Evolutionary conservation across 1,284 basidiomycete species (phyloP).

Genomic region (Naganishia sp.): DNA sequence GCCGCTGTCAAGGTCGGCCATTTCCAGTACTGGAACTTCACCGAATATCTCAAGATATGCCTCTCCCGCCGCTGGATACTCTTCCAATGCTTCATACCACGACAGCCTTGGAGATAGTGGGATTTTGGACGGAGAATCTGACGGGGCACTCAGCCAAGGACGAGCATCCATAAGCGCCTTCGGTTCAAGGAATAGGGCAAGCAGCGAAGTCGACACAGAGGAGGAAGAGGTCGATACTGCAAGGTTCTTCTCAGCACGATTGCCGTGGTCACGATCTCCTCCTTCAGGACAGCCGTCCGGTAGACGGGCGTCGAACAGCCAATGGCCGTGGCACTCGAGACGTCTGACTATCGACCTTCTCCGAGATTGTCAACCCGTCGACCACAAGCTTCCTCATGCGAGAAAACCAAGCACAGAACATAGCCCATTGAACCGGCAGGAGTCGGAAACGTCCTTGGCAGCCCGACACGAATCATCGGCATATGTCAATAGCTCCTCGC

Average conservation of each 20-base stretch:
- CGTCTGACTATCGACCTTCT: slow-evolving; percentile 11
- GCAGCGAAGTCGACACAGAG: slow-evolving; percentile 24
- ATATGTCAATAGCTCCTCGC: slow-evolving; percentile 2
- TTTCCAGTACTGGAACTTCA: slow-evolving; percentile 1
- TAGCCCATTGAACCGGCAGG: slow-evolving; percentile 14
- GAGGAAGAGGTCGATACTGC: slow-evolving; percentile 1
- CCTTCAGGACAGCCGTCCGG: background rate
- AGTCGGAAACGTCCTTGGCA: background rate
- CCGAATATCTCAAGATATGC: slow-evolving; percentile 17
- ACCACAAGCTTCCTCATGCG: slow-evolving; percentile 5
- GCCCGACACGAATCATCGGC: slow-evolving; percentile 1
- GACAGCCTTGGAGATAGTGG: slow-evolving; percentile 15
- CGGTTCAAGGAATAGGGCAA: background rate
- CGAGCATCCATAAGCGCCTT: background rate
- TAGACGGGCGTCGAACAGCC: background rate
- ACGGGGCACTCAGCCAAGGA: background rate
- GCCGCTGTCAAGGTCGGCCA: background rate
- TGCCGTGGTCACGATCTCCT: slow-evolving; percentile 2
- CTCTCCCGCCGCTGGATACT: slow-evolving; percentile 10
- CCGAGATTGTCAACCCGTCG: background rate
- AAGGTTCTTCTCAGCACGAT: slow-evolving; percentile 7
- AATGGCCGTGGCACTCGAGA: slow-evolving; percentile 22
- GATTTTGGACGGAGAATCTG: slow-evolving; percentile 10
- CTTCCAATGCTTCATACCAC: slow-evolving; percentile 10
- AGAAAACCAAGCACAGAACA: slow-evolving; percentile 13